phyloP scores from a whole-genome alignment of 805 yeast species.

The Barnettozyma sp. region DNA sequence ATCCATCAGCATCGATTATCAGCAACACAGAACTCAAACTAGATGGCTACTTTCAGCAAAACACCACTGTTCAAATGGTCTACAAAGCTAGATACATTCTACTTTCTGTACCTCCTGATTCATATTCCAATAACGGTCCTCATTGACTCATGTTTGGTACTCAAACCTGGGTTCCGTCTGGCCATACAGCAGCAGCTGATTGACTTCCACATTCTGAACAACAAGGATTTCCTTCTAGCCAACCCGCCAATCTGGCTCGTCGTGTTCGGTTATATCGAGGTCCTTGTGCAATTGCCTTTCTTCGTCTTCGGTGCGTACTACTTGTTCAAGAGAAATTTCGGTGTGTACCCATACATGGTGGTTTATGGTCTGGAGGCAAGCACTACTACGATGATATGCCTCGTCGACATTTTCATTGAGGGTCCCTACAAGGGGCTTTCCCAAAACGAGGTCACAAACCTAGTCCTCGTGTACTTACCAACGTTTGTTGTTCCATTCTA shows the following conservation, averaged over 20 bases:
- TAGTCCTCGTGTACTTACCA: slow-evolving; percentile 58
- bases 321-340: slow-evolving; percentile 29
- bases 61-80: slow-evolving; percentile 15
- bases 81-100: slow-evolving; percentile 35
- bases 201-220: slow-evolving; percentile 51
- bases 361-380: slow-evolving; percentile 81
- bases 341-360: slow-evolving; percentile 37
- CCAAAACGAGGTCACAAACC: slow-evolving; percentile 31
- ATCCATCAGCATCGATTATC: neutral
- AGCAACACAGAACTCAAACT: neutral
- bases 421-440: slow-evolving; percentile 29
- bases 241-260: slow-evolving; percentile 67
- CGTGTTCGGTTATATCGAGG: slow-evolving; percentile 64
- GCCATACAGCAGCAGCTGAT: slow-evolving; percentile 43
- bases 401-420: slow-evolving; percentile 38
- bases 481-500: slow-evolving; percentile 58
- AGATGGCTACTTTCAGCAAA: neutral
- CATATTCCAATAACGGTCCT: slow-evolving; percentile 74
- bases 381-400: slow-evolving; percentile 70
- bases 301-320: slow-evolving; percentile 44
- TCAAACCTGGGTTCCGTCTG: slow-evolving; percentile 46
- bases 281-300: slow-evolving; percentile 72
- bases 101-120: slow-evolving; percentile 44
- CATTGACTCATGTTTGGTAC: slow-evolving; percentile 66
- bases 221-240: slow-evolving; percentile 65